Evolutionary conservation across 2,329 filamentous ascomycete species (phyloP), one percentile per base, ranked within the genome.

Genomic region (Aspergillus luchuensis): DNA sequence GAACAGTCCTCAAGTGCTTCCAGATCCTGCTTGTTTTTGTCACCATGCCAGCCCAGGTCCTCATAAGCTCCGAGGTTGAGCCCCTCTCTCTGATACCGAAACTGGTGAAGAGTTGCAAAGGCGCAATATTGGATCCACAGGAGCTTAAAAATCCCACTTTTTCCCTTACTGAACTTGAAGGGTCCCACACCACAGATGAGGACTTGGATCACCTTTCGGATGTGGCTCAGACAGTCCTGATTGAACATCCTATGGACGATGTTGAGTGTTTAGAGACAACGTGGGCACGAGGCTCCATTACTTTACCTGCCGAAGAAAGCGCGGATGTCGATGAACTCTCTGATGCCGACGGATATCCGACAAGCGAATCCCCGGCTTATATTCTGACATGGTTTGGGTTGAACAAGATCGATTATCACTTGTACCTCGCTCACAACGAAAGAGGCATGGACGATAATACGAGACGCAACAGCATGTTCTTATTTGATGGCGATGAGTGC

Each of bases 371-470:
- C 21, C 52, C 58, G 17, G 56, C 59, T 6, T 64, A 60, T 45
- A 51, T 59, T 19, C 59, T 69, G 41, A 61, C 54, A 13, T 72
- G 75, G 45, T 71, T 71, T 6, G 53, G 53, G 7, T 75, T 71
- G 71, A 64, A 67, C 8, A 63, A 73, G 13, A 57, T 74, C 8
- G 74, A 76, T 58, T 76, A 73, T 28, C 66, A 74, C 17, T 55
- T 76, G 15, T 74, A 74, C 47, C 68, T 76, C 10, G 61, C 61
- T 15, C 54, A 58, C n/a, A 60, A 71, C 25, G 72, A 76, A 43
- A 56, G 43, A 4, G 61, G 59, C 8, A 66, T 62, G 47, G 65
- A 68, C 17, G 41, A 33, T 17, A n/a, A 63, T 15, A 43, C 25
- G 3, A 63, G 72, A 6, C 60, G 64, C 6, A 64, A 68, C 8